These are phyloP conservation scores for Gaillardinia entomophila DNA, from an alignment of 805 yeast genomes.

Conservation along the genomic window DNA sequence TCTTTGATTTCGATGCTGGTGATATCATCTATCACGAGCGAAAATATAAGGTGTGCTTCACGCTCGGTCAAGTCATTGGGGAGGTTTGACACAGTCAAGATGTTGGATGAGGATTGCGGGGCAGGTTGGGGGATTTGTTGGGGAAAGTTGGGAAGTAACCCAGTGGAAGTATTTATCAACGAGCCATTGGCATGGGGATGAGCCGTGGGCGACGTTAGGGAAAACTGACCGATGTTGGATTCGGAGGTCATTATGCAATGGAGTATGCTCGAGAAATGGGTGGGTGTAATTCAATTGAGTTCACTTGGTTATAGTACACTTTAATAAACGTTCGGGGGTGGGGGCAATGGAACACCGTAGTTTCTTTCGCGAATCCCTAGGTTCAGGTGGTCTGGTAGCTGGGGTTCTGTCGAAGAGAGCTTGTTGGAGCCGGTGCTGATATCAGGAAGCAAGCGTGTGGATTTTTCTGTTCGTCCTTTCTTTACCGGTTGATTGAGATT, in stretches of 20 bases:
- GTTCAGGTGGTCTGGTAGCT: no score
- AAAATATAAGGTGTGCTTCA: constrained; percentile 63
- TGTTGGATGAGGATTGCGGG: neutral
- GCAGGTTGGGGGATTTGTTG: neutral
- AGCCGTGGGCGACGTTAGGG: neutral
- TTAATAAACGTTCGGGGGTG: no score
- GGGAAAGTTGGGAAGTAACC: neutral
- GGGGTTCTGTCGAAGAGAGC: no score
- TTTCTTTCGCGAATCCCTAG: no score
- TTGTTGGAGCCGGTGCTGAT: no score
- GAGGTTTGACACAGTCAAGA: constrained; percentile 38
- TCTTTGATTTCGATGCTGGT: constrained; percentile 43
- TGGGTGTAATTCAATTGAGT: no score
- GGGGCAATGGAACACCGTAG: no score
- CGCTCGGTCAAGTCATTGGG: constrained; percentile 61
- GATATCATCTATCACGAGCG: constrained; percentile 61
- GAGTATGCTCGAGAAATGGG: no score
- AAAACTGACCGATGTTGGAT: neutral
- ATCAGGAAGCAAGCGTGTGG: no score
- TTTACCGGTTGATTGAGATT: neutral
- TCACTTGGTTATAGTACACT: no score
- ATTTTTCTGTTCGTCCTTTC: no score
- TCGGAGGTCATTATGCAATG: neutral
- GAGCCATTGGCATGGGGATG: neutral
- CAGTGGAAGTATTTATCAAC: neutral